Evolutionary conservation across 805 yeast genomes (phyloP), one percentile per base, ranked within the genome.

Genomic region (Saturnispora sanitii): DNA sequence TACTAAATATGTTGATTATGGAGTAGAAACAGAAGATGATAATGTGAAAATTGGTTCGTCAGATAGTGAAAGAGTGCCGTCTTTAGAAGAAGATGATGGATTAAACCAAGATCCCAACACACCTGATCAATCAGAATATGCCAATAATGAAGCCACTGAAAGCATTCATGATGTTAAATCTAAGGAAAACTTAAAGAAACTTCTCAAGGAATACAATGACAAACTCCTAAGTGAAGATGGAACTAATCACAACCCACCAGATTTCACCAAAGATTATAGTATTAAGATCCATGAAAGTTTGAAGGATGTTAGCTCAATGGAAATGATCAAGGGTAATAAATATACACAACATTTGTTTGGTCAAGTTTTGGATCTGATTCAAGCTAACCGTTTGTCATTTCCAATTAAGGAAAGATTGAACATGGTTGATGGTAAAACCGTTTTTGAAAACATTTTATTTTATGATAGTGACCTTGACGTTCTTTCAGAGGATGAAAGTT

Each of bases 381-480:
- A 47, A 35, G 51, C 51, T 27, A 59, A 59, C 36, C 50, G 49
- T 38, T 43, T 57, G 33, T 51, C 56, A 15, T 57, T 45, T 37
- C 64, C 64, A 4, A 45, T 60, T n/a, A 49, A 46, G 19, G 58
- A 56, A 44, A 50, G 64, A 47, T 44, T 49, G 44, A 44, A 41
- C 8, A 47, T 57, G 38, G 45, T 40, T 8, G 25, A 40, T 15
- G 57, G 57, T 26, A 53, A 53, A 31, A 49, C 56, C 2, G 38
- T 46, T 19, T 46, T 52, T 31, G 42, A 42, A 27, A 37, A 40
- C n/a, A 48, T 52, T 31, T 20, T 43, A 3, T 32, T 33, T 8
- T 34, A 37, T 18, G 44, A 45, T 16, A 34, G 37, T 8, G 32
- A 40, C 9, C 3, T 13, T 11, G 49, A 51, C 18, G 31, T 42